Base-by-base conservation (phyloP, 2,329 filamentous ascomycete genomes). In the Westerdykella sp. region DNA sequence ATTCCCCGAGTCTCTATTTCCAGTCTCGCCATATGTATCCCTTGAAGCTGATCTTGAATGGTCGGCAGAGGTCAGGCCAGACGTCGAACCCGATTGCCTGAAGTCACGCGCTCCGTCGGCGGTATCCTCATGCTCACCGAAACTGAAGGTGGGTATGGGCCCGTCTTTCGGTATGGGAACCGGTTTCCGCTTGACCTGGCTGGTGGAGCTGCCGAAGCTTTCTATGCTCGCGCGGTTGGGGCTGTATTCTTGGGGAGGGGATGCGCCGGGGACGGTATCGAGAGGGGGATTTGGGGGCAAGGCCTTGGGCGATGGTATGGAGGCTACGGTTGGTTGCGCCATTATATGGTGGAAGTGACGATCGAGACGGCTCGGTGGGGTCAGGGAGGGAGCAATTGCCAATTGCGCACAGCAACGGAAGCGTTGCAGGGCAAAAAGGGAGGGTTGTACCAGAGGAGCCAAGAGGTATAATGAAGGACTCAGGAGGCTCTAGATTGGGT, bases 31-130 rank as follows among this genome's bases (percentile, higher is more conserved):
- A 35, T 57, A 50, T 15, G 57, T 62, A 25, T 68, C 65, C 44
- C 63, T 48, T 4, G 65, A 68, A 1, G 56, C 51, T 34, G 59
- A 61, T 48, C 61, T 59, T 21, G 65, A 67, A 47, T 67, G 64
- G 4, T 58, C 57, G 18, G 47, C 46, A 10, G 61, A 64, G 45
- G 60, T 67, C 11, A 56, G 50, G 30, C 50, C 49, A 15, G 62
- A 46, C 32, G 64, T 66, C 23, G 62, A 63, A 10, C 48, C 58
- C 5, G 62, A 68, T 46, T 65, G 58, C 44, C 57, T 54, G 30
- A 61, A 65, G 10, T 65, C 55, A 22, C 60, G 59, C 6, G 59
- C 58, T 25, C 56, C 54, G 16, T 54, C 55, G 40, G 50, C 49
- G 31, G 55, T 53, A 37, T 62, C 56, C 38, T 57, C 47, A 43